A percentile compares a stretch with the other conserved stretches of the same genome.
These are phyloP conservation scores for Tolypocladium nubicola DNA, from an alignment of 2,329 filamentous ascomycete species.

Conservation along the genomic window DNA sequence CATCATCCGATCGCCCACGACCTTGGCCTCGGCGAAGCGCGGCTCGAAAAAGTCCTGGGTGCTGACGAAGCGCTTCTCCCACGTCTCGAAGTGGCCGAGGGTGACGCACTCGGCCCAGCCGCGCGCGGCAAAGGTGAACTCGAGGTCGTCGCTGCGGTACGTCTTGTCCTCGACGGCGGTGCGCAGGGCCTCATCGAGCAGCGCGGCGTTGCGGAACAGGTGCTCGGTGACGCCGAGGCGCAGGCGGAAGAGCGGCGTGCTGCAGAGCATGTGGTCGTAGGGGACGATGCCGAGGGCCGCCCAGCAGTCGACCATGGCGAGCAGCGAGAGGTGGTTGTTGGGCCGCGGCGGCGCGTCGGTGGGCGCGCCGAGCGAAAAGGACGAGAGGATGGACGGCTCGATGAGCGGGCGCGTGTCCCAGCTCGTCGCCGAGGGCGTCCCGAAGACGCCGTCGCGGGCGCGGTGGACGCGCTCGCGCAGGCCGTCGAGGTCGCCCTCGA, in stretches of 20 bases:
- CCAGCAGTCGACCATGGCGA: constrained; percentile 99
- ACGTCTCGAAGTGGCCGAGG: constrained; percentile 86
- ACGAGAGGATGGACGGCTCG: constrained; percentile 75
- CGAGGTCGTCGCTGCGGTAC: constrained; percentile 89
- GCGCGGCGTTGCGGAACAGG: constrained; percentile 70
- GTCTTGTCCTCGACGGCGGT: constrained; percentile 83
- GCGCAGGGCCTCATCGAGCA: constrained; percentile 75
- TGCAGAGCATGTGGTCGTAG: constrained; percentile 99
- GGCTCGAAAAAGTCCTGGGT: constrained; percentile 90
- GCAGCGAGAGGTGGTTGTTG: constrained; percentile 87
- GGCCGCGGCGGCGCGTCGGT: constrained; percentile 49
- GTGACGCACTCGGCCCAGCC: constrained; percentile 93
- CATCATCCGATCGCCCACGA: constrained; percentile 93
- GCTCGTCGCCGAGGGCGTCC: constrained; percentile 37
- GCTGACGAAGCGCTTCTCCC: constrained; percentile 79
- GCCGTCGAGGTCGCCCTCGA: constrained; percentile 69
- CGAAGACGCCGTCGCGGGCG: constrained; percentile 62
- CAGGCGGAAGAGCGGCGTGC: constrained; percentile 89
- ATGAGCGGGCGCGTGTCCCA: constrained; percentile 59
- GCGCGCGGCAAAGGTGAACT: constrained; percentile 93
- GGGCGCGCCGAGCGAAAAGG: constrained; percentile 71
- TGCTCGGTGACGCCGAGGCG: constrained; percentile 98
- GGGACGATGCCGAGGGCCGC: constrained; percentile 85
- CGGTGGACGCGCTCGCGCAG: constrained; percentile 59
- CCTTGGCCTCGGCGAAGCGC: constrained; percentile 75